Conservation (phyloP, 140 eudicot species). For the Stevia rebaudiana region DNA sequence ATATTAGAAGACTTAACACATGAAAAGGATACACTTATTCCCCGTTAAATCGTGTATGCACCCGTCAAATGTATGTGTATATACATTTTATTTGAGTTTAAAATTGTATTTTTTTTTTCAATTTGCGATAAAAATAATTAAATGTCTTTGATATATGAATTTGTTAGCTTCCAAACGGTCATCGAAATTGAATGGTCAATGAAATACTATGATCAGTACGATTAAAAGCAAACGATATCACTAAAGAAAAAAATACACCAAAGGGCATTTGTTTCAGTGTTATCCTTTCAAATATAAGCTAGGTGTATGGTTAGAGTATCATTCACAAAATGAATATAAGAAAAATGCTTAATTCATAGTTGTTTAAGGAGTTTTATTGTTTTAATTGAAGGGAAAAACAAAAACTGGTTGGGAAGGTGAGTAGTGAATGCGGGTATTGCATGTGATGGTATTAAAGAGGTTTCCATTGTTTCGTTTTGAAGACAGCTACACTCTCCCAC, state of each 20-base stretch:
- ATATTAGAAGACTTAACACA: too few relatives aligned
- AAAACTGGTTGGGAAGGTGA: conserved; percentile 36
- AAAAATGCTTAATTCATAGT: background rate
- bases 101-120: background rate
- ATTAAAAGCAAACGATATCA: background rate
- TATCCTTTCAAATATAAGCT: too few relatives aligned
- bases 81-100: background rate
- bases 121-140: background rate
- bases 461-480: conserved; percentile 23
- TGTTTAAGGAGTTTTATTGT: background rate
- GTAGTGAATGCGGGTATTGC: conserved; percentile 25
- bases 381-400: background rate
- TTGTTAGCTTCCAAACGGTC: background rate
- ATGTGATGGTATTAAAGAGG: conserved; percentile 34
- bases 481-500: conserved; percentile 23
- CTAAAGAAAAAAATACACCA: too few relatives aligned
- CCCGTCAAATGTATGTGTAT: background rate
- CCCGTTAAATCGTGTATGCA: too few relatives aligned
- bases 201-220: too few relatives aligned
- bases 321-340: background rate
- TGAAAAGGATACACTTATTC: too few relatives aligned
- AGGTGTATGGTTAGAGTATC: too few relatives aligned
- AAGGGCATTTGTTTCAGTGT: too few relatives aligned
- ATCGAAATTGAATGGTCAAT: background rate
- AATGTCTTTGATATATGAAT: background rate